Percentiles rank a stretch among this genome's conserved stretches.
phyloP scores from a whole-genome alignment of 306 rosid species.

The Pyrus betulifolia region DNA sequence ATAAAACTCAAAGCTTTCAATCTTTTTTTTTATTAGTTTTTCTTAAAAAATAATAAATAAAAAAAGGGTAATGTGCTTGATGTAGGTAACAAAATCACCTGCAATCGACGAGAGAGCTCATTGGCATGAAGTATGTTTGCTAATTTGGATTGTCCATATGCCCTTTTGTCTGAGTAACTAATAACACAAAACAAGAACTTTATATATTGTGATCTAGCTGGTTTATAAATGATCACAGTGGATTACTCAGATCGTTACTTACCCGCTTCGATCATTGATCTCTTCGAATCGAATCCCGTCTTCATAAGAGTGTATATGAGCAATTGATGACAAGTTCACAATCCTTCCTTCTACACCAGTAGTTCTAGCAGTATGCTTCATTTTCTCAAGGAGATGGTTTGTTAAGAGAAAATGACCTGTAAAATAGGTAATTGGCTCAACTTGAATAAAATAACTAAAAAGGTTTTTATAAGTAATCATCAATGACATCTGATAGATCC shows the following conservation, averaged over 20 bases:
- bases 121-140: conserved; percentile 75
- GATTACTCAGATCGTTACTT: background rate
- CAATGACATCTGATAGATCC: too few species aligned
- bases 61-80: background rate
- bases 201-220: background rate
- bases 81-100: conserved; percentile 29
- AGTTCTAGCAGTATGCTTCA: conserved; percentile 65
- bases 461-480: too few species aligned
- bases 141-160: conserved; percentile 89
- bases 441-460: background rate
- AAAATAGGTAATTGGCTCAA: background rate
- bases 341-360: conserved; percentile 89
- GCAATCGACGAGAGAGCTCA: conserved; percentile 66
- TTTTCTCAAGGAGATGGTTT: conserved; percentile 65
- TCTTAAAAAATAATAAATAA: too few species aligned
- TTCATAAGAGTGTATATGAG: conserved; percentile 56
- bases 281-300: conserved; percentile 56
- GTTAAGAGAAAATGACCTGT: conserved; percentile 82
- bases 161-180: conserved; percentile 81
- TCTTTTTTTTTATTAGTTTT: too few species aligned
- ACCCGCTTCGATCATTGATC: conserved; percentile 60
- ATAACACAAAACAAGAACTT: background rate
- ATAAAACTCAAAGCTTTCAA: too few species aligned
- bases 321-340: conserved; percentile 77
- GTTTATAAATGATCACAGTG: background rate